Evolutionary conservation across 306 rosid species (phyloP), one percentile per base, ranked within the genome.

Genomic region (Cicer judaicum): DNA sequence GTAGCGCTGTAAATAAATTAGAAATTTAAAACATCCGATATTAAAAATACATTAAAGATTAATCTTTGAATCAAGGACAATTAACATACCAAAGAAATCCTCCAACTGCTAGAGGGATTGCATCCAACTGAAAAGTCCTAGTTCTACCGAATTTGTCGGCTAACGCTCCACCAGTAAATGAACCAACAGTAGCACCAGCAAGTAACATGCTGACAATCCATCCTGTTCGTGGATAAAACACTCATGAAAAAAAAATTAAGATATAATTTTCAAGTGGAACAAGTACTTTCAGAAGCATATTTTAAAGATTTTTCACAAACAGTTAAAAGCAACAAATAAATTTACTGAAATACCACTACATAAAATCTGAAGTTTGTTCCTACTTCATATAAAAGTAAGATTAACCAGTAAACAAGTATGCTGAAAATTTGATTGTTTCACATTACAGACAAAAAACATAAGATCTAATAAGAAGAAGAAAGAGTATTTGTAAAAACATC

Each of bases 61-160:
- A 82, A 84, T 47, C 38, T 39, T 52, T 18, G 38, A 38, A 69
- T 49, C 44, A 34, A 36, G 67, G 41, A 52, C 3, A 78, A 63
- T 52, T 64, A 43, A 81, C 88, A 46, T 70, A 93, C 98, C 97
- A 88, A 63, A 93, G 88, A 81, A 85, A 84, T 72, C 92, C 92
- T 72, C 98, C 98, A 70, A 93, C 19, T 16, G 92, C 64, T 39
- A 93, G 88, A 5, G 98, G 98, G 67, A 93, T 89, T 15, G 87
- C 97, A 78, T 93, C 96, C 74, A 93, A 79, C 83, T 91, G 98
- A 80, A 93, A 93, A 59, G 96, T 89, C 78, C 84, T 85, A 14
- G 92, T 88, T 81, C 98, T 78, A 66, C 98, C 98, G 36, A 93
- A 91, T 80, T 93, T 93, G 81, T 93, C 98, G 34, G 98, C 98